Conservation (phyloP, 169 alveolate species). For the Babesia ovata region DNA sequence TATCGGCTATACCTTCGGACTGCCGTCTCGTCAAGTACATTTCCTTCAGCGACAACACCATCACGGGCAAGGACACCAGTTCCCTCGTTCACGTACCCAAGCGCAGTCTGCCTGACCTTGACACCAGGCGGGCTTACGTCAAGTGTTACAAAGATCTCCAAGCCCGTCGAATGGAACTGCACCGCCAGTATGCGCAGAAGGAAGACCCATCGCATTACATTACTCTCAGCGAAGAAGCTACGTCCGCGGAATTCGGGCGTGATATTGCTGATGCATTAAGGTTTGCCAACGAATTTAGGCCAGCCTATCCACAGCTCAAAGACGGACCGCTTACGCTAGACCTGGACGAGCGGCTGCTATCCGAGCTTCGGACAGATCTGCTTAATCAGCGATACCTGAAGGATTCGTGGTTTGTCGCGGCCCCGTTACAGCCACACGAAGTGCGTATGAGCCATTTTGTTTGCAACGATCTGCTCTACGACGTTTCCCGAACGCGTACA, state of each 20-base stretch:
- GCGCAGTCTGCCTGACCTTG: conserved; percentile 27
- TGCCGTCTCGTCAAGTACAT: conserved; percentile 55
- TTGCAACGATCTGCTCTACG: conserved; percentile 61
- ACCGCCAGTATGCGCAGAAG: not conserved
- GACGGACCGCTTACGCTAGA: conserved; percentile 10
- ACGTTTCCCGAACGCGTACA: conserved; percentile 38
- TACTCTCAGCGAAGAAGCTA: conserved; percentile 16
- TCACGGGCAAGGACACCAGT: conserved; percentile 64
- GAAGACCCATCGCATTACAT: conserved; percentile 21
- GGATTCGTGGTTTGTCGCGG: conserved; percentile 67
- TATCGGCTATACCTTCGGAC: conserved; percentile 52
- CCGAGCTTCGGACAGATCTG: conserved; percentile 32
- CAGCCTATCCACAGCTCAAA: not conserved
- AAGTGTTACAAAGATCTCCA: conserved; percentile 37
- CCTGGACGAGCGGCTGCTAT: conserved; percentile 30
- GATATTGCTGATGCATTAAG: conserved; percentile 19
- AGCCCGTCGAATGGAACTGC: conserved; percentile 17
- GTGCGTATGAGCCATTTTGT: conserved; percentile 59
- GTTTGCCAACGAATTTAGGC: conserved; percentile 20
- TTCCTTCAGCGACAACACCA: conserved; percentile 33
- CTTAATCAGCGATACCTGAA: conserved; percentile 49
- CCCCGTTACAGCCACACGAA: conserved; percentile 43
- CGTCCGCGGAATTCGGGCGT: conserved; percentile 25
- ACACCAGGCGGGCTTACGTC: conserved; percentile 28
- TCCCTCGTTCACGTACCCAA: conserved; percentile 55